Percentiles rank a stretch among this genome's conserved stretches.
Evolutionary conservation across 495 filamentous ascomycete genomes (phyloP).

Genomic region (Aspergillus nidulans): DNA sequence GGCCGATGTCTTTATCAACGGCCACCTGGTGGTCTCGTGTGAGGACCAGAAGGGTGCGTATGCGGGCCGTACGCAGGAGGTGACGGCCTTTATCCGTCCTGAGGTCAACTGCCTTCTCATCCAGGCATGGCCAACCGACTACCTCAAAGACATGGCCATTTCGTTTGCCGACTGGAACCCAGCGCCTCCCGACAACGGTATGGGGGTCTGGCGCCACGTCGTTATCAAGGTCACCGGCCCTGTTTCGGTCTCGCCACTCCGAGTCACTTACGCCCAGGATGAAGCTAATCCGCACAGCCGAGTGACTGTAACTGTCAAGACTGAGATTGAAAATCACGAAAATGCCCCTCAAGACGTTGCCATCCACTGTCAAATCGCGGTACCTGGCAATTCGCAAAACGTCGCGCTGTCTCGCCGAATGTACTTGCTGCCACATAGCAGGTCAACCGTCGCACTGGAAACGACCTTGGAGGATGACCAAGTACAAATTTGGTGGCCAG

Average conservation of each 20-base stretch:
- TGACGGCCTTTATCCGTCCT: conserved; percentile 38
- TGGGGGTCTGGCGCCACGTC: conserved; percentile 59
- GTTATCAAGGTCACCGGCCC: conserved; percentile 55
- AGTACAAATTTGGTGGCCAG: conserved; percentile 72
- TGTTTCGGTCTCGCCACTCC: conserved; percentile 45
- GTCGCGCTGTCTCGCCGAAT: conserved; percentile 27
- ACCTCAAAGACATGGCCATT: conserved; percentile 54
- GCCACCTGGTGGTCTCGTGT: conserved; percentile 44
- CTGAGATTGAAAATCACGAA: conserved; percentile 48
- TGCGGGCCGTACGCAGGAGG: conserved; percentile 49
- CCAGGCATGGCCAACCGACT: conserved; percentile 53
- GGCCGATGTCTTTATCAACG: conserved; percentile 60
- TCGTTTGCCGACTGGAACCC: conserved; percentile 68
- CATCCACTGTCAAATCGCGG: conserved; percentile 34
- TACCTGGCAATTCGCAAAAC: conserved; percentile 14
- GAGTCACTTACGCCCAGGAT: conserved; percentile 44
- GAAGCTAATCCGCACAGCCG: conserved; percentile 13
- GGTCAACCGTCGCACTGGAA: conserved; percentile 33
- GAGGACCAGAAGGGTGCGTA: conserved; percentile 53
- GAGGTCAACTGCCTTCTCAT: conserved; percentile 50
- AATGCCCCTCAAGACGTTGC: conserved; percentile 29
- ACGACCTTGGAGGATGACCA: conserved; percentile 48
- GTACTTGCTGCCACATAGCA: conserved; percentile 33
- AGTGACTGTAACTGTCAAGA: conserved; percentile 41
- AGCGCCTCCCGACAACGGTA: conserved; percentile 54